phyloP scores from a whole-genome alignment of 2,329 filamentous ascomycete genomes.

The Ophiognomonia clavigignenti-juglandacearum region DNA sequence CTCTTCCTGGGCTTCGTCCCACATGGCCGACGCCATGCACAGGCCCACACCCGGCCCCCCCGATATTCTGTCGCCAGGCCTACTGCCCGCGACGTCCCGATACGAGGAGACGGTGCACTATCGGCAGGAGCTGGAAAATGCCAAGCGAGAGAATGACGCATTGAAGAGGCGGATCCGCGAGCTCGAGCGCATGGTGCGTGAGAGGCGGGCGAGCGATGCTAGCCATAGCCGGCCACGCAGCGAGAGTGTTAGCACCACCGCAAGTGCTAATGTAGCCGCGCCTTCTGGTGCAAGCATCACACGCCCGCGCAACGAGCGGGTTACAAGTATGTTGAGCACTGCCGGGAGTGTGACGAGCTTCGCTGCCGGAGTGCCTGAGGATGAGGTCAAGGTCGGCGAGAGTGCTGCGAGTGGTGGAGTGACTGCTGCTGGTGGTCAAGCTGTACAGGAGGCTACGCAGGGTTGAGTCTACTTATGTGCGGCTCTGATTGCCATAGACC shows the following conservation, averaged over 20 bases:
- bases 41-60: slow-evolving; percentile 29
- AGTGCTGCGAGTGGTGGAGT: slow-evolving; percentile 50
- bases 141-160: slow-evolving; percentile 60
- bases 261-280: slow-evolving; percentile 25
- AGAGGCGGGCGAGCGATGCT: slow-evolving; percentile 42
- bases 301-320: slow-evolving; percentile 40
- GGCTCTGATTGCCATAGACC: too few species aligned
- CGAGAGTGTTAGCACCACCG: slow-evolving; percentile 30
- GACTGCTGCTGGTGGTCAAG: not conserved
- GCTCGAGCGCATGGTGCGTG: slow-evolving; percentile 51
- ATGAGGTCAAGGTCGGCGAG: slow-evolving; percentile 57
- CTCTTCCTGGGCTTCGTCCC: slow-evolving; percentile 42
- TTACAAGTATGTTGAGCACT: slow-evolving; percentile 41
- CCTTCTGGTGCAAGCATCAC: slow-evolving; percentile 38
- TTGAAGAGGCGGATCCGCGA: slow-evolving; percentile 59
- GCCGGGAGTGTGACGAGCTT: slow-evolving; percentile 30
- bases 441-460: not conserved
- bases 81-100: slow-evolving; percentile 52
- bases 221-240: slow-evolving; percentile 39
- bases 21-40: slow-evolving; percentile 32
- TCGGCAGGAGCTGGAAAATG: slow-evolving; percentile 54
- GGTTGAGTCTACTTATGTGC: not conserved
- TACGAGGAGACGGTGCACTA: slow-evolving; percentile 61
- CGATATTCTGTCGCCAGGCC: slow-evolving; percentile 45
- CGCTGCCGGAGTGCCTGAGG: slow-evolving; percentile 52